Base-by-base conservation (phyloP, 169 alveolate genomes). In the Eimeria acervulina region DNA sequence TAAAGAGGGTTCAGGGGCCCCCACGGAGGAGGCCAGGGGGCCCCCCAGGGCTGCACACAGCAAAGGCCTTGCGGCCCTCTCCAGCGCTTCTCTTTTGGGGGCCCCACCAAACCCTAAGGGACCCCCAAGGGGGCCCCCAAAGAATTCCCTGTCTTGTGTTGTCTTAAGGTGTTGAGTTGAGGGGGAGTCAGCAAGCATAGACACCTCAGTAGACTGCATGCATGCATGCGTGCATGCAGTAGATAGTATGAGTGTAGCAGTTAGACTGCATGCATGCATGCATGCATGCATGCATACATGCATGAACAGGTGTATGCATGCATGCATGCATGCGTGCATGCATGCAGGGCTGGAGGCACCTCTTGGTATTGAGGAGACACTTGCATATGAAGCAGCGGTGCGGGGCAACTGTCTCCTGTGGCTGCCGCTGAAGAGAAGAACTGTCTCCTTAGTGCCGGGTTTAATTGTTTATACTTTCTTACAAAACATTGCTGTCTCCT, bases 381-480 rank as follows among this genome's bases (percentile, higher is more conserved):
- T 70, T 8, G 90, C 68, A 2, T 80, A 80, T 47, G 70, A 80
- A 5, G 90, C 90, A 17, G 63, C 90, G 44, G 70, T 80, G 42
- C 2, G 42, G 31, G 33, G 90, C n/a, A 80, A 80, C 90, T 80
- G 90, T 33, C 63, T 80, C 36, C 90, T 80, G 3, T 80, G 90
- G 90, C 90, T 80, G 70, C 90, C 90, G 5, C 72, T 80, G 23
- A 15, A 40, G 36, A 8, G 63, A 44, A 38, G 90, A 23, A 8
- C 4, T 31, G 40, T 47, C 31, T 42, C 68, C 42, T 23, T 80
- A 5, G 23, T 80, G 44, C 70, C 72, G n/a, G 90, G 70, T 26
- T 70, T 80, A 1, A 38, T 80, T 15, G 70, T 80, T 17, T 80
- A 80, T 33, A 80, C 70, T 19, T 80, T 10, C 68, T 33, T 80